Base-by-base conservation (phyloP, 1,139 yeast species). In the Hyphopichia fennica region DNA sequence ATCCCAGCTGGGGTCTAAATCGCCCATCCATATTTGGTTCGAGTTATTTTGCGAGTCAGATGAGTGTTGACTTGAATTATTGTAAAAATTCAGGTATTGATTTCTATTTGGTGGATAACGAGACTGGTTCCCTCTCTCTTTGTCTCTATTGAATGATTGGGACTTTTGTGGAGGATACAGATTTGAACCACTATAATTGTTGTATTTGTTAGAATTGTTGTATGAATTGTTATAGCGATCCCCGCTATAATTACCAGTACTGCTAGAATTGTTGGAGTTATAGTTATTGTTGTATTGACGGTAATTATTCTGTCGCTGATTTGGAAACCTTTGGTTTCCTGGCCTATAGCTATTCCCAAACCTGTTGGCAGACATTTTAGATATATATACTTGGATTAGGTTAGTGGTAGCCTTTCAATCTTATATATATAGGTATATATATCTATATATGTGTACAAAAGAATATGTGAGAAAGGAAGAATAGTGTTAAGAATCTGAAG, bases 21-120 rank as follows among this genome's bases (percentile, higher is more conserved):
- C 97, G 10, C 97, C 98, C 97, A 91, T 91, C 96, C 96, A 90
- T 41, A 89, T 46, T 47, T 73, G 79, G 37, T 44, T 48, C 32
- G 43, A 54, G 14, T 43, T 43, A 27, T 43, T 48, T 14, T 15
- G 19, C 10, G 40, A 35, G n/a, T 37, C 39, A 22, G 49, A 43
- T 10, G 15, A 15, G 15, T 10, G 13, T 8, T 28, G 16, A 4
- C 31, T 16, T 4, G 15, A 9, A 8, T 13, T 9, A 14, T 28
- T 28, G 10, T 28, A 28, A 14, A 15, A n/a, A 17, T 31, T 17
- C 20, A 16, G 34, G 16, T 17, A 13, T 25, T 43, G 43, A 13
- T 28, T 32, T 36, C 46, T 38, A 15, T 27, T 27, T 6, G 34
- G 28, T 22, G 38, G 36, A 18, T 41, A 34, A 16, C 42, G 35